Percentiles rank a stretch among this genome's conserved stretches.
Evolutionary conservation across 2,329 filamentous ascomycete genomes (phyloP).

Genomic region (Ilyonectria destructans): DNA sequence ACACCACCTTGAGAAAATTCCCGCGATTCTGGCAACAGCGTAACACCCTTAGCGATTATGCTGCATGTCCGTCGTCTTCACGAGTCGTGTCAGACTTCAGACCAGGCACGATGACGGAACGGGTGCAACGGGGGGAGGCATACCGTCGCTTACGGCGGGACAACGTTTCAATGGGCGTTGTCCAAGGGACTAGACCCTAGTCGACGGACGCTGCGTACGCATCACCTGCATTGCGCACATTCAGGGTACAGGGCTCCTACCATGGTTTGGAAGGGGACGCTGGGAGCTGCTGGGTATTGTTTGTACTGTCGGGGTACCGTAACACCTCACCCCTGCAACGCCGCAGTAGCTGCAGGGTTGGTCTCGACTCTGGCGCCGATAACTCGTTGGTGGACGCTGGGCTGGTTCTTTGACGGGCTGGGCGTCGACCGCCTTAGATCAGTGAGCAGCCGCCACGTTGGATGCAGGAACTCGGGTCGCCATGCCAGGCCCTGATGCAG

Average conservation of each 20-base stretch:
- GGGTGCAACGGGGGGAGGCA: conserved; percentile 22
- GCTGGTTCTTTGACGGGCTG: conserved; percentile 34
- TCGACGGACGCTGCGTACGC: conserved; percentile 22
- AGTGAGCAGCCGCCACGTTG: conserved; percentile 50
- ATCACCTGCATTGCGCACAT: conserved; percentile 32
- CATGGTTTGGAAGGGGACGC: conserved; percentile 2
- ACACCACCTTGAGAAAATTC: neutral
- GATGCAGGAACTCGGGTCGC: conserved; percentile 49
- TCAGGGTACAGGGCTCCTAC: conserved; percentile 29
- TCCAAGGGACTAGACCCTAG: conserved; percentile 28
- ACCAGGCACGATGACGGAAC: conserved; percentile 40
- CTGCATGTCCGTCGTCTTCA: conserved; percentile 7
- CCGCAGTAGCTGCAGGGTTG: conserved; percentile 34
- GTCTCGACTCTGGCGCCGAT: conserved; percentile 35
- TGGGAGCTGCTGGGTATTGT: neutral
- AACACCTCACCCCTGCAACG: conserved; percentile 3
- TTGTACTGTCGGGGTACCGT: conserved; percentile 12
- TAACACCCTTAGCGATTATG: conserved; percentile 1
- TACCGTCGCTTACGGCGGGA: conserved; percentile 50
- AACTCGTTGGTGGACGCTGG: conserved; percentile 36
- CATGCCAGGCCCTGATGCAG: conserved; percentile 37
- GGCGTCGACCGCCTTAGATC: conserved; percentile 34
- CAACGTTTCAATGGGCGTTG: conserved; percentile 36
- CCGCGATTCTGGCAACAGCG: conserved; percentile 4
- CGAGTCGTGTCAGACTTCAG: conserved; percentile 25